Evolutionary conservation across 768 basidiomycete species (phyloP), one percentile per base, ranked within the genome.

Genomic region (Pholiota molesta): DNA sequence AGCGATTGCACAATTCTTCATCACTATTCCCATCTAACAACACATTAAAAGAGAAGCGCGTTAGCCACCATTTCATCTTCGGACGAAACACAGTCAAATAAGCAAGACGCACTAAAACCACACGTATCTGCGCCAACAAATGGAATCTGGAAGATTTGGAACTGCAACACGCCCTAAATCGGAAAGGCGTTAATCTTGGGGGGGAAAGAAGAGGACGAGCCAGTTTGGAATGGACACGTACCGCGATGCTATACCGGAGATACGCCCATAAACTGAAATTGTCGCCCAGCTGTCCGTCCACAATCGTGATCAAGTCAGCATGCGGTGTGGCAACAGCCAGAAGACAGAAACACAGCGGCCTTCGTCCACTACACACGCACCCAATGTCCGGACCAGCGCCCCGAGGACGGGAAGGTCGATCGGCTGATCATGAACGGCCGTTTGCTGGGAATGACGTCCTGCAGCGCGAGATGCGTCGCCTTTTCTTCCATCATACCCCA

Each of bases 91-190:
- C 59, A 51, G 56, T 33, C 35, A 62, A 51, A 59, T 28, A 52
- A 49, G 19, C 14, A 13, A 3, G 53, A 73, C 80, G 61, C 65
- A 83, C 80, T 79, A 76, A 88, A 88, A 19, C 87, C 88, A 71
- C 87, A 89, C 7, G 88, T 86, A 68, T 94, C 92, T 2, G 91
- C 89, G 19, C 92, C 92, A 17, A 93, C 91, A 77, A 93, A 89
- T 0, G 92, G 92, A 62, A 92, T 88, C 66, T 90, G 88, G 82
- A 89, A 93, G 14, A 93, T 75, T 73, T 92, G 90, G 83, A 94
- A 93, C 72, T 93, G 91, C 19, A 94, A 79, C 19, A 91, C 77
- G 17, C 90, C 91, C 76, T 92, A 85, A 61, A 31, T 45, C 17
- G 33, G 21, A 40, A 19, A 14, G 6, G 35, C 31, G 9, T 54